phyloP scores from a whole-genome alignment of 1,284 basidiomycete genomes.

The Rugosomyces carneus region DNA sequence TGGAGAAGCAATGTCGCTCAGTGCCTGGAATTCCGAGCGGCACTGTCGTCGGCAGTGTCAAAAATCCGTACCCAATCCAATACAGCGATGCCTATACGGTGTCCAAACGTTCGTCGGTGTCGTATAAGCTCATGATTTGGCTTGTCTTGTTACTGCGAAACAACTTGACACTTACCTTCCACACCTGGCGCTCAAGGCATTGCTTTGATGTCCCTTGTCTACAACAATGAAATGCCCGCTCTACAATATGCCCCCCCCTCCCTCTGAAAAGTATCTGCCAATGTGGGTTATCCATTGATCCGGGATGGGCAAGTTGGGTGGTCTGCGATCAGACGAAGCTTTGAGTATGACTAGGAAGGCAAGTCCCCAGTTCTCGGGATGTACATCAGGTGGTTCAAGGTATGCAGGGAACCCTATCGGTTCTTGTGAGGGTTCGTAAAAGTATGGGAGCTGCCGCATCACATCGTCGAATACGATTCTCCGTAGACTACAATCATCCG shows the following conservation, averaged over 20 bases:
- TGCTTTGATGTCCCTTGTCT: neutral
- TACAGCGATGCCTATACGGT: neutral
- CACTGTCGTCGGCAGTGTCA: neutral
- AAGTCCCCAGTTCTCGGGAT: neutral
- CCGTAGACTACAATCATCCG: neutral
- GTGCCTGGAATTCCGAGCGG: neutral
- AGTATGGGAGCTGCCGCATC: neutral
- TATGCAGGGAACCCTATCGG: neutral
- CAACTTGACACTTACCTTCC: neutral
- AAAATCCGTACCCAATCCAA: neutral
- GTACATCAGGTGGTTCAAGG: neutral
- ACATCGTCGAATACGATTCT: conserved; percentile 11
- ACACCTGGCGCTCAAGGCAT: neutral
- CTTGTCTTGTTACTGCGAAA: neutral
- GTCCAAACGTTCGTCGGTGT: neutral
- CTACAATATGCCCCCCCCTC: no score
- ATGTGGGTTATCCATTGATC: neutral
- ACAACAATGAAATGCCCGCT: neutral
- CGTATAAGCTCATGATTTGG: neutral
- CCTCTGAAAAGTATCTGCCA: neutral
- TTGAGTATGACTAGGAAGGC: neutral
- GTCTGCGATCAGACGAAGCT: neutral
- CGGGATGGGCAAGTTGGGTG: neutral
- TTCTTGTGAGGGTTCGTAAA: neutral
- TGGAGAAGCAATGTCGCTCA: conserved; percentile 3